These are phyloP conservation scores for Aspergillus sp. DNA, from an alignment of 2,329 filamentous ascomycete genomes.

Conservation along the genomic window DNA sequence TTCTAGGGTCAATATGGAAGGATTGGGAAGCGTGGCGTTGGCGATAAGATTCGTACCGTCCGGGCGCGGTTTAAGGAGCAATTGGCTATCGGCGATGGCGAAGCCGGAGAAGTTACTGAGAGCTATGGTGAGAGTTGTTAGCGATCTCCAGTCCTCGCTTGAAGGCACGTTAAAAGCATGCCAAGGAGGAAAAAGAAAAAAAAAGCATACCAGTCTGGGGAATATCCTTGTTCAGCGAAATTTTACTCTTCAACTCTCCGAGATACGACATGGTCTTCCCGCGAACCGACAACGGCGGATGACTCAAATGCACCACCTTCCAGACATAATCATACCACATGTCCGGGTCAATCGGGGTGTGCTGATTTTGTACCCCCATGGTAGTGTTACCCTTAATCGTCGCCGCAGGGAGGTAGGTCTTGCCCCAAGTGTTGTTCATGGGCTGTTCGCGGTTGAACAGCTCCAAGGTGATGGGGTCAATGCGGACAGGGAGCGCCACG, in stretches of 20 bases:
- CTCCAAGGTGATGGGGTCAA: slow-evolving; percentile 26
- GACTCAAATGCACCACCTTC: slow-evolving; percentile 21
- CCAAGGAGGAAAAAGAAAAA: not conserved
- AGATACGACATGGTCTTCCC: slow-evolving; percentile 23
- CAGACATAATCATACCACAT: slow-evolving; percentile 27
- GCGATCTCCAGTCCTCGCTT: too few relatives aligned
- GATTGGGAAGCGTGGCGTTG: slow-evolving; percentile 50
- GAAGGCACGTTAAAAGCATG: not conserved
- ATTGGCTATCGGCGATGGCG: slow-evolving; percentile 38
- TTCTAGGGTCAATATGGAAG: slow-evolving; percentile 47
- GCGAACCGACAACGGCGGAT: slow-evolving; percentile 18
- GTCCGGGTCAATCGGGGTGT: slow-evolving; percentile 20
- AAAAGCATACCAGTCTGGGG: slow-evolving; percentile 25
- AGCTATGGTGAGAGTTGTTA: slow-evolving; percentile 26
- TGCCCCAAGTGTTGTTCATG: slow-evolving; percentile 22
- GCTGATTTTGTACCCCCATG: slow-evolving; percentile 15
- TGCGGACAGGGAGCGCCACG: slow-evolving; percentile 26
- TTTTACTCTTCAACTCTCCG: slow-evolving; percentile 24
- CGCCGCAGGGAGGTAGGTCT: slow-evolving; percentile 14
- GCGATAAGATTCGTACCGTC: slow-evolving; percentile 49
- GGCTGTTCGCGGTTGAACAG: slow-evolving; percentile 26
- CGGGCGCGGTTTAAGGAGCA: slow-evolving; percentile 34
- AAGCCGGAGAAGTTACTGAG: slow-evolving; percentile 47
- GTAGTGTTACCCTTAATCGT: slow-evolving; percentile 30
- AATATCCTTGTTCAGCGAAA: slow-evolving; percentile 28